Evolutionary conservation across 768 basidiomycete genomes (phyloP).

Genomic region (Collybia mongolica): DNA sequence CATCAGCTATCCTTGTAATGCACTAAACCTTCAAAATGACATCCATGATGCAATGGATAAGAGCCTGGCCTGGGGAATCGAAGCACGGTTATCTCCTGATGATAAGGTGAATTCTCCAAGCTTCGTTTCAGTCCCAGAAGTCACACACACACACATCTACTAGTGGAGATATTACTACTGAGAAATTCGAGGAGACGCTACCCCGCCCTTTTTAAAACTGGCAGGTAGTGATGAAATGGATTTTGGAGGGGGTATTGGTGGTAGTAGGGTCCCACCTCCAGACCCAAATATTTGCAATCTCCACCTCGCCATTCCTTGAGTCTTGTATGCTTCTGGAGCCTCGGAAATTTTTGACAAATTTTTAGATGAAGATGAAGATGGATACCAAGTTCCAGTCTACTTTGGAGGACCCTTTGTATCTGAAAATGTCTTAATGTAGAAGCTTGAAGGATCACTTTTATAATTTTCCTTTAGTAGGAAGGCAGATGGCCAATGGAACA

Average conservation of each 20-base stretch:
- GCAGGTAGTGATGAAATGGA: not conserved
- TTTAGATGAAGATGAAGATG: conserved; percentile 8
- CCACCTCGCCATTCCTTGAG: conserved; percentile 8
- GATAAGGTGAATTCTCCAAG: too few relatives aligned
- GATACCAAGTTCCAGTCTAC: conserved; percentile 8
- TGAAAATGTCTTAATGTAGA: conserved; percentile 9
- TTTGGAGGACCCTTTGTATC: conserved; percentile 13
- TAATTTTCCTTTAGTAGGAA: too few relatives aligned
- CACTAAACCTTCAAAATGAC: conserved; percentile 5
- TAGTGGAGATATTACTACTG: not conserved
- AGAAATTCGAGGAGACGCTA: not conserved
- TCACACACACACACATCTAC: too few relatives aligned
- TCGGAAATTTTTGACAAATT: conserved; percentile 7
- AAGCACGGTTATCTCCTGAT: too few relatives aligned
- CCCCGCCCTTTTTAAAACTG: not conserved
- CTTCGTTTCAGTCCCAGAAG: too few relatives aligned
- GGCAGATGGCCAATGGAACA: too few relatives aligned
- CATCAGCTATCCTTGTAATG: conserved; percentile 12
- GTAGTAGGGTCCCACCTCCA: conserved; percentile 1
- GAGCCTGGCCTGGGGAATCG: conserved; percentile 13
- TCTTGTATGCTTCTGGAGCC: conserved; percentile 12
- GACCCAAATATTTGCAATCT: conserved; percentile 11
- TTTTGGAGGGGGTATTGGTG: not conserved
- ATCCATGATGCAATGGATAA: conserved; percentile 8
- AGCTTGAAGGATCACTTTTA: not conserved